phyloP scores from a whole-genome alignment of 148 eudicot genomes.

The Camellia sinensis region DNA sequence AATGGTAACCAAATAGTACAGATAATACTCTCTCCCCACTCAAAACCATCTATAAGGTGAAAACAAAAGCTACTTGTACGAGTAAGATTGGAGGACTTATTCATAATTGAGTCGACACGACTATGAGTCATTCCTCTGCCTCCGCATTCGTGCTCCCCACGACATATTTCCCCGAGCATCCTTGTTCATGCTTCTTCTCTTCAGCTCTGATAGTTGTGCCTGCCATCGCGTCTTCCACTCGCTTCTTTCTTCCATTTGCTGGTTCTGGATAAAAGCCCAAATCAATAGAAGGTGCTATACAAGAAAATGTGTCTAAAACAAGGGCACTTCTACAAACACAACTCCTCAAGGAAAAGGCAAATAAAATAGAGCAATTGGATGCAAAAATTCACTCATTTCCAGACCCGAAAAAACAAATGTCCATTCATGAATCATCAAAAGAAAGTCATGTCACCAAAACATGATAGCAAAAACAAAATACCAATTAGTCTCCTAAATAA shows the following conservation, averaged over 20 bases:
- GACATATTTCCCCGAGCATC: slow-evolving; percentile 48
- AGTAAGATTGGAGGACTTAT: background rate
- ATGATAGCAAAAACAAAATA: too few species aligned
- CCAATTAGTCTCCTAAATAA: too few species aligned
- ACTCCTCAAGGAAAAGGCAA: too few species aligned
- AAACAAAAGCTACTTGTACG: slow-evolving; percentile 3
- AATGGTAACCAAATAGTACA: background rate
- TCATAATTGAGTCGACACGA: slow-evolving; percentile 21
- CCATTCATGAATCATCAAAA: too few species aligned
- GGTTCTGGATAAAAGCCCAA: background rate
- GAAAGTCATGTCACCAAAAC: too few species aligned
- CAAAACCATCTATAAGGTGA: background rate
- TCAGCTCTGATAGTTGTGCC: slow-evolving; percentile 62
- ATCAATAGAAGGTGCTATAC: background rate
- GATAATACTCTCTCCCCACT: background rate
- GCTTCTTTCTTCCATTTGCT: slow-evolving; percentile 58
- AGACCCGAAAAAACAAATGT: too few species aligned
- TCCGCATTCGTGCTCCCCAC: slow-evolving; percentile 89
- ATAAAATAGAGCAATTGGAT: too few species aligned
- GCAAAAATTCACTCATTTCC: too few species aligned
- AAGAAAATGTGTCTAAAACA: background rate
- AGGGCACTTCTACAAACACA: too few species aligned
- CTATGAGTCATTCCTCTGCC: slow-evolving; percentile 37
- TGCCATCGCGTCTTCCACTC: slow-evolving; percentile 86
- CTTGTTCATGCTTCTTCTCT: slow-evolving; percentile 63